Evolutionary conservation across 2,329 filamentous ascomycete species (phyloP), one percentile per base, ranked within the genome.

Genomic region (Xylaria sp.): DNA sequence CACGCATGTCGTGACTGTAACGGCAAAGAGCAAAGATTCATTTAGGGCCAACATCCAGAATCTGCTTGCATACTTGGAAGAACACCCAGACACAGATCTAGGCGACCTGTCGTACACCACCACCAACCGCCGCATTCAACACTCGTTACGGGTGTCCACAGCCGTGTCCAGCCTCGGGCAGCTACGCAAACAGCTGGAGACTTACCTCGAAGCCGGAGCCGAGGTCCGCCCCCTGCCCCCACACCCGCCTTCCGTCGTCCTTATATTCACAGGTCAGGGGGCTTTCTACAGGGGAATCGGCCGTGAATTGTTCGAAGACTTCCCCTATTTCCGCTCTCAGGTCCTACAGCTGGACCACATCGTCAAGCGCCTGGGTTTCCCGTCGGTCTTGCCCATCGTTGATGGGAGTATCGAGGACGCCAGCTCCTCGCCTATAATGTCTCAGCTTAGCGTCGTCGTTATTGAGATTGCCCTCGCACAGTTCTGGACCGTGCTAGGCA

Each of bases 41-140:
- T 79, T 87, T 64, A 75, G 74, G 22, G 75, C 73, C 42, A 88
- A 88, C 56, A 72, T 82, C 0, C 71, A 80, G 54, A 71, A 73
- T 24, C 71, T 87, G 7, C 69, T 83, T 3, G 61, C 64, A 1
- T 84, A 78, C 66, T 73, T 86, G 54, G 76, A 78, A 13, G 51
- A 66, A n/a, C 71, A 78, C 29, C 73, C 78, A 1, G 74, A 80
- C 4, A 73, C 76, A 1, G 75, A 78, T 0, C 63, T 87, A 7
- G 72, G 77, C 1, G 73, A 82, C 51, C 68, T 89, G 1, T 79
- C 86, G 0, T 89, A 89, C 68, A 87, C 84, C 0, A 85, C 82
- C 0, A 88, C 84, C 1, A 87, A 86, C 4, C 78, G 85, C 8
- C 78, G 82, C 18, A 77, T 81, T 8, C 84, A 86, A 53, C 78